Base-by-base conservation (phyloP, 768 basidiomycete genomes). In the Lanmaoa rubissima region DNA sequence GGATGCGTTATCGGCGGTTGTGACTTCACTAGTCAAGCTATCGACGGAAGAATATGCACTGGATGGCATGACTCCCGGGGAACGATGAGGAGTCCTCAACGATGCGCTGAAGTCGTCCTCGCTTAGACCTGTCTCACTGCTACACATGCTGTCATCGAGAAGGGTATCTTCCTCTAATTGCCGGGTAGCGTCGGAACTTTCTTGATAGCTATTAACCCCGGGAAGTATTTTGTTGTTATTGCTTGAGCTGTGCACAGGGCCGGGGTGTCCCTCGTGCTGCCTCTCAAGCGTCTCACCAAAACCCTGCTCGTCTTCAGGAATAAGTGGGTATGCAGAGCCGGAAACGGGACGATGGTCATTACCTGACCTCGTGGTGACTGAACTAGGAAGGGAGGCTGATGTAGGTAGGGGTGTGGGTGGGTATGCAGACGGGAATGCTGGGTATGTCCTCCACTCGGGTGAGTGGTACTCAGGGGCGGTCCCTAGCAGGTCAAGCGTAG, bases 361-460 rank as follows among this genome's bases (percentile, higher is more conserved):
- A 36, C 54, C 48, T 24, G 48, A 51, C 35, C 53, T 53, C 14
- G 52, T 13, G 14, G 49, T 55, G 17, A 61, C 49, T 19, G 54
- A 65, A 10, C 44, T 48, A 56, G 69, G 74, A 46, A 75, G 73
- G 19, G 65, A 69, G 26, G 75, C 63, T 4, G 76, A 69, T 17
- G 71, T 69, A 21, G 74, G 73, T n/a, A 83, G 61, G 12, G 87
- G 88, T 14, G 86, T 89, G 0, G 86, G 77, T 10, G 88, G 88
- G 64, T 91, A 91, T 35, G 89, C 89, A 5, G 89, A 83, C 32
- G 89, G 89, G 51, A 90, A 86, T 17, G 85, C 76, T 13, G 88
- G 88, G 61, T 90, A 91, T 66, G 81, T 75, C 54, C 86, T 74
- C 87, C 87, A 90, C 60, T 90, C 87, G 40, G 87, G 82, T n/a